Evolutionary conservation across 352 stramenopile genomes (phyloP).

Genomic region (Phytophthora brassicae): DNA sequence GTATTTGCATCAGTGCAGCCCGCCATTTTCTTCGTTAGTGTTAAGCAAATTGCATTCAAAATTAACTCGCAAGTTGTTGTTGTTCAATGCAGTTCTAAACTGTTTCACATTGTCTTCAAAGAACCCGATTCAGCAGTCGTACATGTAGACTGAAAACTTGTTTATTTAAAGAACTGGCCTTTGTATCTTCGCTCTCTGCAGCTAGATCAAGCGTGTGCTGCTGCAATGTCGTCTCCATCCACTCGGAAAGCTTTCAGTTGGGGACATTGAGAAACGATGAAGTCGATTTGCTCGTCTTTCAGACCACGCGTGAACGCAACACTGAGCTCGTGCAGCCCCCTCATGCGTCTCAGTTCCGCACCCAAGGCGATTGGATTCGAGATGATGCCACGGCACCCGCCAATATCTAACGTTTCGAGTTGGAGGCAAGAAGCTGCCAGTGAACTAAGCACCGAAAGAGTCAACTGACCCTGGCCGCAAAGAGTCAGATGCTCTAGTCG

Average conservation of each 20-base stretch:
- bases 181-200: too few relatives aligned
- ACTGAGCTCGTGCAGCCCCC: conserved; percentile 49
- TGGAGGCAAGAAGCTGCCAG: conserved; percentile 43
- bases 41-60: conserved; percentile 15
- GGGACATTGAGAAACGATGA: conserved; percentile 57
- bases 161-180: too few relatives aligned
- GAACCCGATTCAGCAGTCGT: too few relatives aligned
- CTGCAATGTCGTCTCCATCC: conserved; percentile 36
- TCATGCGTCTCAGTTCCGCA: conserved; percentile 45
- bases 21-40: conserved; percentile 8
- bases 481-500: conserved; percentile 46
- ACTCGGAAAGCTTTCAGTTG: conserved; percentile 62
- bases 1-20: conserved; percentile 4
- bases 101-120: too few relatives aligned
- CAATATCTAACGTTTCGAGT: conserved; percentile 56
- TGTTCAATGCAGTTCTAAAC: too few relatives aligned
- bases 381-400: conserved; percentile 59
- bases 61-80: not conserved
- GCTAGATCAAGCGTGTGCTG: conserved; percentile 21
- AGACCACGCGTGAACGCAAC: conserved; percentile 57
- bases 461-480: conserved; percentile 57
- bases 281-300: conserved; percentile 48
- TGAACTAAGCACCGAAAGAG: conserved; percentile 36
- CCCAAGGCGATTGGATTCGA: conserved; percentile 49
- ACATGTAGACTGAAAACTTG: too few relatives aligned